phyloP scores from a whole-genome alignment of 345 rosid species.

The Arabidopsis arenosa region DNA sequence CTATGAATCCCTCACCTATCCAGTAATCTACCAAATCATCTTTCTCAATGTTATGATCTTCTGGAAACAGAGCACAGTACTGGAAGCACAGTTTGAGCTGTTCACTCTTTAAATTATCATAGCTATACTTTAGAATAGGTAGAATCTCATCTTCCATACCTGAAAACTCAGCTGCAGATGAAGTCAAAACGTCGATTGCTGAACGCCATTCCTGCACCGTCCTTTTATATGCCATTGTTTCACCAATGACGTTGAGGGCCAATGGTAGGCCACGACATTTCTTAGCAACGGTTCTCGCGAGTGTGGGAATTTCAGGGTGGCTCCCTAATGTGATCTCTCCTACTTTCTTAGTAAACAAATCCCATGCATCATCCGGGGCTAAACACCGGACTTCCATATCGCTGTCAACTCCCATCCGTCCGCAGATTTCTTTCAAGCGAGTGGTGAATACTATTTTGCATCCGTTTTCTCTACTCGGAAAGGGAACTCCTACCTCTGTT shows the following conservation, averaged over 20 bases:
- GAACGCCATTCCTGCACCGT: slow-evolving; percentile 21
- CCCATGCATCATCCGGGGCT: not conserved
- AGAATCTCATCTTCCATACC: slow-evolving; percentile 32
- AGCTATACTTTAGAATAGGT: slow-evolving; percentile 22
- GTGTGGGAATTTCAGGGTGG: not conserved
- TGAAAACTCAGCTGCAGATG: slow-evolving; percentile 15
- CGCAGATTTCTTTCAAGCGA: slow-evolving; percentile 25
- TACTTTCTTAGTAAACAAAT: slow-evolving; percentile 17
- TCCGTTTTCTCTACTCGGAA: slow-evolving; percentile 10
- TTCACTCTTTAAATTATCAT: not conserved
- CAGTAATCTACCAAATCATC: slow-evolving; percentile 16
- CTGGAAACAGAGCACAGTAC: slow-evolving; percentile 23
- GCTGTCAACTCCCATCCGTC: slow-evolving; percentile 20
- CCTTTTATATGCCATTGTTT: slow-evolving; percentile 16
- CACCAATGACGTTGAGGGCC: slow-evolving; percentile 27
- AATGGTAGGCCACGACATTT: slow-evolving; percentile 40
- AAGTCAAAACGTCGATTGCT: slow-evolving; percentile 13
- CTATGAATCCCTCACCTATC: slow-evolving; percentile 46
- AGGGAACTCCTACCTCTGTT: slow-evolving; percentile 14
- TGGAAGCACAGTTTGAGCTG: not conserved
- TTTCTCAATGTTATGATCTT: slow-evolving; percentile 11
- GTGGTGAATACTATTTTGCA: slow-evolving; percentile 41
- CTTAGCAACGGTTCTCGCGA: slow-evolving; percentile 24
- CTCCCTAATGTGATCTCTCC: slow-evolving; percentile 4
- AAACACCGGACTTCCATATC: slow-evolving; percentile 26